phyloP scores from a whole-genome alignment of 768 basidiomycete species.

The Macrocybe gigantea region DNA sequence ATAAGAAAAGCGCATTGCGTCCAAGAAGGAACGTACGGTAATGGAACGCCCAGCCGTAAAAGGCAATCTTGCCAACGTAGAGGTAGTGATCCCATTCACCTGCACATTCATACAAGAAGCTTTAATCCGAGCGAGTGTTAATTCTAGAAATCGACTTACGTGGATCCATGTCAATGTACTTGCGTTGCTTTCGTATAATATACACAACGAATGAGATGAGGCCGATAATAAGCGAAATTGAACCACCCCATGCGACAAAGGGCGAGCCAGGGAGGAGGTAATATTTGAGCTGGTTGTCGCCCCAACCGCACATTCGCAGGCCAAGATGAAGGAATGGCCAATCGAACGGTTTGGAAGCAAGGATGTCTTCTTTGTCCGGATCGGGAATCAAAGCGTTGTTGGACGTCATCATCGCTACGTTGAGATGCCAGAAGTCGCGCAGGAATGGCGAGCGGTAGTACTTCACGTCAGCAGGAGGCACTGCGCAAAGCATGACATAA shows the following conservation, averaged over 20 bases:
- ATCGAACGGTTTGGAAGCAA: slow-evolving; percentile 87
- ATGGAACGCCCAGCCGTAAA: slow-evolving; percentile 90
- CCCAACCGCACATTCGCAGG: slow-evolving; percentile 97
- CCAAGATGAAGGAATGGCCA: slow-evolving; percentile 93
- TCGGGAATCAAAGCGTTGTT: slow-evolving; percentile 98
- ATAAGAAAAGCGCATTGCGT: neutral
- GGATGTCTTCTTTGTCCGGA: slow-evolving; percentile 97
- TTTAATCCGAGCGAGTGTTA: neutral
- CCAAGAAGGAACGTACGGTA: slow-evolving; percentile 48
- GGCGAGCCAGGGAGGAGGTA: slow-evolving; percentile 87
- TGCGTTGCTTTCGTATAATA: slow-evolving; percentile 77
- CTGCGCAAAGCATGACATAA: slow-evolving; percentile 30
- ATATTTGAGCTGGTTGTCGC: slow-evolving; percentile 80
- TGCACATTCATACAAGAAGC: slow-evolving; percentile 17
- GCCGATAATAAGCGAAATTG: slow-evolving; percentile 55
- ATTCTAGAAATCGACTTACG: slow-evolving; percentile 39
- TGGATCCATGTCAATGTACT: slow-evolving; percentile 87
- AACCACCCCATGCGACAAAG: slow-evolving; percentile 84
- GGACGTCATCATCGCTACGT: slow-evolving; percentile 99
- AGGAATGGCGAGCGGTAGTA: slow-evolving; percentile 89
- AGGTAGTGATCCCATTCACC: slow-evolving; percentile 94
- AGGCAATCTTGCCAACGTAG: slow-evolving; percentile 87
- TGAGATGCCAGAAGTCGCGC: slow-evolving; percentile 97
- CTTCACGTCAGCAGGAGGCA: slow-evolving; percentile 78
- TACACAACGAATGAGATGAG: slow-evolving; percentile 57